Percentiles rank a stretch among this genome's conserved stretches.
Conservation (phyloP, 768 basidiomycete genomes). For the Suillus discolor region DNA sequence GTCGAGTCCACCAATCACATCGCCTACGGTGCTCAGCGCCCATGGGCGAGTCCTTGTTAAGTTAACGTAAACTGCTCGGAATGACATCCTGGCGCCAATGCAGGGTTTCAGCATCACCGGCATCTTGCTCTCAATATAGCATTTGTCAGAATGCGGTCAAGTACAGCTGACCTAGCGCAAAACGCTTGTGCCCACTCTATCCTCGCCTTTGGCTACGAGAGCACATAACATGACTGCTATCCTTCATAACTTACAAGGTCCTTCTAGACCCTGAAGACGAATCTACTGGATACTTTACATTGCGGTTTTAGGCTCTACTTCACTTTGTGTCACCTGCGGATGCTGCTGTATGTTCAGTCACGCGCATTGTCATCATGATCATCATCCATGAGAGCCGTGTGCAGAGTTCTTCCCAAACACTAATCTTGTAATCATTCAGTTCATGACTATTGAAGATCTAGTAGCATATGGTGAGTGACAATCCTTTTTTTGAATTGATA, state of each 20-base stretch:
- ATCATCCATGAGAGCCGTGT: not conserved
- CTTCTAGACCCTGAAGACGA: not conserved
- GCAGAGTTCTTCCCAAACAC: not conserved
- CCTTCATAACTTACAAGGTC: not conserved
- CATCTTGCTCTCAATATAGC: slow-evolving; percentile 1
- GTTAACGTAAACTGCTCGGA: not conserved
- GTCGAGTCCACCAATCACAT: not conserved
- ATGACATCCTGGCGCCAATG: not conserved
- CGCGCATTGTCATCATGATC: not conserved
- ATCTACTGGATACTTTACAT: not conserved
- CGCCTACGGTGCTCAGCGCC: not conserved
- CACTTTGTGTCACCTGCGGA: not conserved
- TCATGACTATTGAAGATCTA: not conserved
- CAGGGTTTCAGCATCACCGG: not conserved
- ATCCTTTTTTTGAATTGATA: not conserved
- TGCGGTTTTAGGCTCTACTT: not conserved
- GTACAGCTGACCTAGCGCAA: not conserved
- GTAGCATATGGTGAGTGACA: not conserved
- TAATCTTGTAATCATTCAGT: not conserved
- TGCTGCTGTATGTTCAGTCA: not conserved
- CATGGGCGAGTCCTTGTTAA: not conserved
- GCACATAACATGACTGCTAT: not conserved
- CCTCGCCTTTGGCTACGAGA: not conserved
- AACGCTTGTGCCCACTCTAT: not conserved
- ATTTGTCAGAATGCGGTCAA: not conserved